These are phyloP conservation scores for Hemileccinum rubropunctum DNA, from an alignment of 768 basidiomycete genomes.

Conservation along the genomic window DNA sequence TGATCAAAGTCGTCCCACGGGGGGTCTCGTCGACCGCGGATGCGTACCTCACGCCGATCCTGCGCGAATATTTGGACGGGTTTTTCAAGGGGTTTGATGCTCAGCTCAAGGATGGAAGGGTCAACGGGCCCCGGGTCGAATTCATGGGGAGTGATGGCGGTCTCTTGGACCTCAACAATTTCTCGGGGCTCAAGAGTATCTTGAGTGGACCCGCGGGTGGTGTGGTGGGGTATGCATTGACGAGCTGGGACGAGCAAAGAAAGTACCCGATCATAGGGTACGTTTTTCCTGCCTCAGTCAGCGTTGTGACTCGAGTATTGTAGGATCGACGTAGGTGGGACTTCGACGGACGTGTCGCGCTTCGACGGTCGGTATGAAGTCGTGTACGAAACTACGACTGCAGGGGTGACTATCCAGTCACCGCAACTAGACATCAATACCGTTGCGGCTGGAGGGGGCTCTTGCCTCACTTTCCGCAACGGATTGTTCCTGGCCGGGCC, in stretches of 20 bases:
- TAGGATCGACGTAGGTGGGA: conserved; percentile 92
- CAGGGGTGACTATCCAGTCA: conserved; percentile 88
- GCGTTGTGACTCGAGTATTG: background rate
- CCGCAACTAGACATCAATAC: conserved; percentile 96
- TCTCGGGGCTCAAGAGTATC: conserved; percentile 92
- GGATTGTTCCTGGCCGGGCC: conserved; percentile 91
- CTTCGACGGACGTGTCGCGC: conserved; percentile 92
- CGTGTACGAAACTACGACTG: conserved; percentile 94
- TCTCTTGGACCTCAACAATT: conserved; percentile 73
- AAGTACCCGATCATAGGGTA: conserved; percentile 83
- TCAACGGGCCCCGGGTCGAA: conserved; percentile 72
- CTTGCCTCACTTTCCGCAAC: conserved; percentile 83
- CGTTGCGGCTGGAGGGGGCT: conserved; percentile 94
- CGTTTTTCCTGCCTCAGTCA: conserved; percentile 22
- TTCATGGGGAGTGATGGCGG: conserved; percentile 97
- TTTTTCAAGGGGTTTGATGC: conserved; percentile 89
- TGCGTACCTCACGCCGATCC: conserved; percentile 91
- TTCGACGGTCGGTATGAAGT: conserved; percentile 90
- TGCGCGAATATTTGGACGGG: conserved; percentile 80
- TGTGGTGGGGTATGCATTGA: conserved; percentile 89
- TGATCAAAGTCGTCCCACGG: conserved; percentile 95
- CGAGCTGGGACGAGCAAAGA: conserved; percentile 77
- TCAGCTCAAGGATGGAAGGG: conserved; percentile 57
- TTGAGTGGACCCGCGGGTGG: conserved; percentile 93
- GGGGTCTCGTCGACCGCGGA: conserved; percentile 92